Evolutionary conservation across 2,329 filamentous ascomycete genomes (phyloP), one percentile per base, ranked within the genome.

Genomic region (Dryadomyces quercus-mongolicae): DNA sequence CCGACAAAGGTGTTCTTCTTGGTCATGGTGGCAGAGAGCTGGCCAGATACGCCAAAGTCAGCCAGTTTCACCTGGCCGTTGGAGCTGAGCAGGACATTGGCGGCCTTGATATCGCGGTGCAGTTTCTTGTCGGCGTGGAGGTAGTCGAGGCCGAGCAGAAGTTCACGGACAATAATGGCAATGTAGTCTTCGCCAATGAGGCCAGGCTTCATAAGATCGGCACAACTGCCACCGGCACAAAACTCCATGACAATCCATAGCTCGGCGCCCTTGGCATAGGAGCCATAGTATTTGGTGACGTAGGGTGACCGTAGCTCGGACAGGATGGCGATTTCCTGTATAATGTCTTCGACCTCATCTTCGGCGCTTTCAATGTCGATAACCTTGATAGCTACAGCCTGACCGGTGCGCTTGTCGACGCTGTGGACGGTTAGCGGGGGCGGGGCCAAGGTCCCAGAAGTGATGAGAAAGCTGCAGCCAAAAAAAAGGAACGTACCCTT

Each of bases 241-340:
- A 93, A 98, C 70, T 98, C 93, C 93, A 98, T 98, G 68, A 97
- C 90, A 62, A 98, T 98, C 93, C 93, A 98, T 63, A 98, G 73
- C 72, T 97, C 88, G 2, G 91, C 93, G 22, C 92, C 93, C 65
- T 95, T 95, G 62, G 95, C 82, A 66, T 93, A 97, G 55, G 92
- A 96, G 61, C 93, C 93, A 72, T 95, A 90, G 74, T 98, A 98
- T 69, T 94, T 93, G 43, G 93, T 98, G 58, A 97, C 92, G 66
- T 94, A 95, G 18, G 90, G 90, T 18, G 92, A 97, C 71, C 94
- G 88, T 60, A 98, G 81, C 70, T 95, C 92, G 36, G 93, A 95
- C 54, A 98, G 78, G 63, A 98, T 97, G 61, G 92, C 90, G 62
- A 98, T 97, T 72, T 98, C 93, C 68, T 95, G 90, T 68, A 97